Base-by-base conservation (phyloP, 2,329 filamentous ascomycete genomes). In the Chrysoporthe austroafricana region DNA sequence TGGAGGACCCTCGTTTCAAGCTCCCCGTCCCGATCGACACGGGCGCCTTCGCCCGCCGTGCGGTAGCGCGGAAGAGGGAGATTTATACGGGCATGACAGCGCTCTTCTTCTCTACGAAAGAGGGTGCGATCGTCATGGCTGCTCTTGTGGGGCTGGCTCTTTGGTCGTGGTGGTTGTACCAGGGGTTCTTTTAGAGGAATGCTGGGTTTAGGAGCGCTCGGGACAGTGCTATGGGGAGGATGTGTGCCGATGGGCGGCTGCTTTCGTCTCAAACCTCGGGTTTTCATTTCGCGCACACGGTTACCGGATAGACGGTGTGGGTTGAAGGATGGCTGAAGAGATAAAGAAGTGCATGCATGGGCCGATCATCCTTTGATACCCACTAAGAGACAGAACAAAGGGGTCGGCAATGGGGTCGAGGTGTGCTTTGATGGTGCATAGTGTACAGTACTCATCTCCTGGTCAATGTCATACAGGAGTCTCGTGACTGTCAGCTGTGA, bases 1-100 rank as follows among this genome's bases (percentile, higher is more conserved):
- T 11, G 64, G 64, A 70, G 34, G 83, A 86, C 66, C 83, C 83
- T 2, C 78, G 84, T 2, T 73, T 79, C 5, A 76, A 74, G 36
- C 76, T 87, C 43, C 86, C 85, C 1, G 79, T 85, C 14, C 80
- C 84, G 58, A 80, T 88, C 60, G 84, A 88, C 70, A 80, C 83
- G 2, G 82, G 86, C 69, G 82, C 85, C 2, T 88, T 86, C 85
- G 80, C 82, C 57, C 79, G 85, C 64, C 79, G 86, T 36, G 78
- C 76, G 21, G 79, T 79, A 11, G 84, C 83, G 26, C 76, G 84
- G 62, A 75, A 77, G 70, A 80, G 78, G 70, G 84, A 86, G 75
- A 70, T 82, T 36, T 72, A 84, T 59, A 81, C 84, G 2, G 86
- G 86, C 8, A 86, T 84, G 83, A 81, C 82, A 62, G 85, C 86